phyloP scores from a whole-genome alignment of 805 yeast genomes.

The Nakazawaea ambrosiae region DNA sequence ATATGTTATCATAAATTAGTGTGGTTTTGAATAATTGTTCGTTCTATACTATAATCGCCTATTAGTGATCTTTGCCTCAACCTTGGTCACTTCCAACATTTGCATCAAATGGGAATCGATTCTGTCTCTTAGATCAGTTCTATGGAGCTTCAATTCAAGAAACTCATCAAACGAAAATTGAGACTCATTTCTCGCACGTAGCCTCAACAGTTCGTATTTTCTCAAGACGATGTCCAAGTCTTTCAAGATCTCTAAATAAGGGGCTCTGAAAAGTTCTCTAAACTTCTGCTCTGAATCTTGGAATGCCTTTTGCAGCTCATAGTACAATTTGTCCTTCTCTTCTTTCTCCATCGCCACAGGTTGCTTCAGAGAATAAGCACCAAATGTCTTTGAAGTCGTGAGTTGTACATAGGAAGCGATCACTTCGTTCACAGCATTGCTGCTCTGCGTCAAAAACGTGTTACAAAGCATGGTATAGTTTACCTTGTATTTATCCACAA shows the following conservation, averaged over 20 bases:
- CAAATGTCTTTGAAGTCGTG: not conserved
- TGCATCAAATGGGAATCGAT: constrained; percentile 5
- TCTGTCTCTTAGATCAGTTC: constrained; percentile 2
- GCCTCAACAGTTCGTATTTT: not conserved
- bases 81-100: constrained; percentile 3
- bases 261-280: constrained; percentile 4
- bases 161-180: not conserved
- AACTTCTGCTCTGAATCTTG: constrained; percentile 3
- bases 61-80: constrained; percentile 4
- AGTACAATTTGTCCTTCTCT: not conserved
- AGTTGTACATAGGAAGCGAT: constrained; percentile 7
- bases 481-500: constrained; percentile 3
- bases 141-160: not conserved
- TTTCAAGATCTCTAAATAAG: not conserved
- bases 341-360: not conserved
- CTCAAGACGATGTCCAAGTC: not conserved
- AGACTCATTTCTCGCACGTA: not conserved
- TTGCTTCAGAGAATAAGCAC: not conserved
- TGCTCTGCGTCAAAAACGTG: constrained; percentile 2
- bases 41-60: too few species aligned
- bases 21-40: too few species aligned
- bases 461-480: constrained; percentile 4
- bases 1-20: too few species aligned
- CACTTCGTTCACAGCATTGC: constrained; percentile 2
- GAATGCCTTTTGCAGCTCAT: not conserved